Conservation (phyloP, 805 yeast genomes). For the Saturnispora silvae region DNA sequence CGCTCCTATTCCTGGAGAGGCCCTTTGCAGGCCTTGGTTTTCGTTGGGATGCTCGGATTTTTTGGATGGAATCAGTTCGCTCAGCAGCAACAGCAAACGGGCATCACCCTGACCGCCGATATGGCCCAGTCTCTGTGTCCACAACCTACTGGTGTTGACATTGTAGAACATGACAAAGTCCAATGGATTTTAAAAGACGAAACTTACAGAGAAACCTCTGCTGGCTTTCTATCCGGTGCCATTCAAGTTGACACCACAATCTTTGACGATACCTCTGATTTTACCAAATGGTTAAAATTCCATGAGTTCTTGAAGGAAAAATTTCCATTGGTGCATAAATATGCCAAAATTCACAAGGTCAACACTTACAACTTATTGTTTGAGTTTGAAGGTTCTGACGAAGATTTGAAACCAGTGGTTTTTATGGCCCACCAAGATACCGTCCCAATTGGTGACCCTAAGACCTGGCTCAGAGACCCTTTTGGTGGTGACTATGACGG, state of each 20-base stretch:
- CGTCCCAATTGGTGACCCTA: slow-evolving; percentile 35
- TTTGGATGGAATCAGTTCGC: too few species aligned
- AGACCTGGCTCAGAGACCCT: slow-evolving; percentile 30
- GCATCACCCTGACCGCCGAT: too few species aligned
- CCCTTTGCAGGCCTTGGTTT: too few species aligned
- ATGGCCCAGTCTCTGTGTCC: slow-evolving; percentile 15
- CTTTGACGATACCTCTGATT: slow-evolving; percentile 16
- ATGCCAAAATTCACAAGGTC: slow-evolving; percentile 28
- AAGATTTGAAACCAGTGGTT: slow-evolving; percentile 32
- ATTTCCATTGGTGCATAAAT: slow-evolving; percentile 29
- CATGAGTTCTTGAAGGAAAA: slow-evolving; percentile 27
- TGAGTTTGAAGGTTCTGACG: slow-evolving; percentile 32
- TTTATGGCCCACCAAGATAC: slow-evolving; percentile 41
- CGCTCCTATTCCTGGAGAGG: too few species aligned
- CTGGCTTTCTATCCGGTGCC: slow-evolving; percentile 36
- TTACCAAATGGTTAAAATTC: slow-evolving; percentile 11
- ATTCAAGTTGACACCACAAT: slow-evolving; percentile 43
- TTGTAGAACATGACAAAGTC: slow-evolving; percentile 12
- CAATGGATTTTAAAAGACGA: slow-evolving; percentile 27
- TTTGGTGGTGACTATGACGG: slow-evolving; percentile 30
- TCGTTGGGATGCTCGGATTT: too few species aligned
- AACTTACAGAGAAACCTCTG: slow-evolving; percentile 27
- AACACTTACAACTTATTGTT: slow-evolving; percentile 34
- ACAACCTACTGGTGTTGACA: slow-evolving; percentile 15
- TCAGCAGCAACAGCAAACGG: too few species aligned